A percentile compares a stretch with the other conserved stretches of the same genome.
Conservation (phyloP, 2,329 filamentous ascomycete species). For the Penicillium sp. region DNA sequence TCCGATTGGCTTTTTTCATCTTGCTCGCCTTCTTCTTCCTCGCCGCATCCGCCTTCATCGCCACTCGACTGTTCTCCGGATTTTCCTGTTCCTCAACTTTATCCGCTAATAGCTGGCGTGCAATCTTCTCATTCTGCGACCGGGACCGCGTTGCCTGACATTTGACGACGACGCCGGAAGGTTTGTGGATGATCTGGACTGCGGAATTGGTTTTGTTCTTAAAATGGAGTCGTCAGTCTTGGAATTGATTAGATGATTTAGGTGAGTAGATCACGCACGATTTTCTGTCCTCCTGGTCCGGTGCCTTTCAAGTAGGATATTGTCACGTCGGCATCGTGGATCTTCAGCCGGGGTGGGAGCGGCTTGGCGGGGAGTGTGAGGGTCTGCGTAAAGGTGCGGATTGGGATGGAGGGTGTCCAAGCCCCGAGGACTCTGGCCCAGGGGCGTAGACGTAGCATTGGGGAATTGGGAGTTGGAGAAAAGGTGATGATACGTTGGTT, state of each 20-base stretch:
- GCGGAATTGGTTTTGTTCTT: conserved; percentile 94
- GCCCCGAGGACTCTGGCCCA: not conserved
- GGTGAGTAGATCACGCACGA: conserved; percentile 49
- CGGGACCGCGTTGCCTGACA: conserved; percentile 85
- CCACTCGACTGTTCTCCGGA: conserved; percentile 67
- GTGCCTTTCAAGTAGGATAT: conserved; percentile 85
- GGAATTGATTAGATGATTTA: not conserved
- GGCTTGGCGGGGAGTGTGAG: conserved; percentile 45
- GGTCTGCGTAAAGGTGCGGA: conserved; percentile 23
- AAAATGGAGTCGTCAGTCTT: conserved; percentile 3
- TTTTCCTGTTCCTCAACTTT: conserved; percentile 68
- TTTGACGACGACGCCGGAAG: conserved; percentile 89
- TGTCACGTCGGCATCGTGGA: conserved; percentile 71
- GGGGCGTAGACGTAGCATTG: conserved; percentile 1
- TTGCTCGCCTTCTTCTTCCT: conserved; percentile 51
- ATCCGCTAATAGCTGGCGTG: conserved; percentile 69
- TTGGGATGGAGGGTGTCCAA: not conserved
- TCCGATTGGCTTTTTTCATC: conserved; percentile 42
- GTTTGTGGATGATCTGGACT: conserved; percentile 83
- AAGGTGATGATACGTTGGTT: not conserved
- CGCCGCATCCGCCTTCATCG: conserved; percentile 78
- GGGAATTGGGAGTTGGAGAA: not conserved
- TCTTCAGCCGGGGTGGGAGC: conserved; percentile 68
- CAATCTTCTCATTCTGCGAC: conserved; percentile 79
- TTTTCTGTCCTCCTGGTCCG: conserved; percentile 93